Conservation (phyloP, 2,329 filamentous ascomycete species). For the Calycina marina region DNA sequence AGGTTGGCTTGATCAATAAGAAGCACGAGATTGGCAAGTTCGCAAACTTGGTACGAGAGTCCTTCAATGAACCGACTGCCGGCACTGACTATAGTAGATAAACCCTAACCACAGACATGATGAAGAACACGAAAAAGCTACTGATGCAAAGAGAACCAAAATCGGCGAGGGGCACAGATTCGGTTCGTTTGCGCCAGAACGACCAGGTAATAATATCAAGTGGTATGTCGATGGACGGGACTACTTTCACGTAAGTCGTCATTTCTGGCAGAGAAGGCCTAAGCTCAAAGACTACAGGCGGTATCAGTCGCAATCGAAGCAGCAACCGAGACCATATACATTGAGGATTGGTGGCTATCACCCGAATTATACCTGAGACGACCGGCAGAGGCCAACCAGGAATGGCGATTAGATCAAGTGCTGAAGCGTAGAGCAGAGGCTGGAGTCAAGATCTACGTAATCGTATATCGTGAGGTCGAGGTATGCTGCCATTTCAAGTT, state of each 20-base stretch:
- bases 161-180: conserved; percentile 68
- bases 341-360: conserved; percentile 93
- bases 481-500: conserved; percentile 5
- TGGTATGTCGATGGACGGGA: conserved; percentile 96
- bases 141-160: conserved; percentile 63
- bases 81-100: conserved; percentile 27
- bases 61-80: neutral
- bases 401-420: conserved; percentile 76
- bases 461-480: conserved; percentile 69
- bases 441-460: conserved; percentile 87
- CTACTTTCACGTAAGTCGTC: conserved; percentile 63
- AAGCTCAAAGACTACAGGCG: conserved; percentile 28
- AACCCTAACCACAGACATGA: conserved; percentile 87
- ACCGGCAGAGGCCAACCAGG: conserved; percentile 66
- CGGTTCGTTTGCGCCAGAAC: conserved; percentile 79
- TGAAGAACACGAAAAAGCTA: conserved; percentile 75
- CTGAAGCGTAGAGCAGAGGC: conserved; percentile 81
- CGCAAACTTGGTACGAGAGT: conserved; percentile 38
- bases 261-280: conserved; percentile 1
- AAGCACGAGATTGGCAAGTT: conserved; percentile 51
- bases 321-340: conserved; percentile 88
- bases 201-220: conserved; percentile 74
- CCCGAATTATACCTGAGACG: conserved; percentile 77
- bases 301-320: conserved; percentile 81
- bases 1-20: conserved; percentile 40